These are phyloP conservation scores for Trametes elegans DNA, from an alignment of 768 basidiomycete genomes.

Conservation along the genomic window DNA sequence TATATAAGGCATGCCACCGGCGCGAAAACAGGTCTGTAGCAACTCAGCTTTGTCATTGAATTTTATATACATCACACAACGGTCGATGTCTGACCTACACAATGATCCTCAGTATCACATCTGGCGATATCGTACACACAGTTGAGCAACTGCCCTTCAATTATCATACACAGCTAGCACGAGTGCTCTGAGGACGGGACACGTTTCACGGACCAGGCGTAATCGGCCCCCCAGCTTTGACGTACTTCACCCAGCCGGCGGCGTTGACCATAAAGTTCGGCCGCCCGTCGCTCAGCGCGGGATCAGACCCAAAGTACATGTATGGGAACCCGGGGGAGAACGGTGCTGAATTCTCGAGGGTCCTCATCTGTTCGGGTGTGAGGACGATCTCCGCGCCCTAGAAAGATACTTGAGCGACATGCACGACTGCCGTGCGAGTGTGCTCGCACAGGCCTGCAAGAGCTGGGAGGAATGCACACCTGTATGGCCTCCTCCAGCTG, in stretches of 20 bases:
- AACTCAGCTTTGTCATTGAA: neutral
- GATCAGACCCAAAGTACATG: neutral
- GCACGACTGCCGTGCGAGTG: too few species aligned
- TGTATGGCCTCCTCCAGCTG: constrained; percentile 47
- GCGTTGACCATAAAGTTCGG: neutral
- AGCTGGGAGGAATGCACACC: constrained; percentile 42
- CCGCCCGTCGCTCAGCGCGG: neutral
- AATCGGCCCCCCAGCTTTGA: neutral
- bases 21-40: too few species aligned
- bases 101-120: too few species aligned
- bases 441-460: too few species aligned
- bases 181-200: too few species aligned
- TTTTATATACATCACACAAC: too few species aligned
- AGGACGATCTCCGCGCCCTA: constrained; percentile 46
- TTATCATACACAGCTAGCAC: too few species aligned
- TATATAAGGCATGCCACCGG: too few species aligned
- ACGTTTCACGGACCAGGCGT: neutral
- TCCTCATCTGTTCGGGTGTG: constrained; percentile 41
- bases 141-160: too few species aligned
- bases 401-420: too few species aligned
- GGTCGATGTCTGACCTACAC: too few species aligned
- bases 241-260: constrained; percentile 1
- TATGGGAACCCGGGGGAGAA: constrained; percentile 46
- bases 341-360: constrained; percentile 38
- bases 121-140: too few species aligned